These are phyloP conservation scores for Solidago caesia DNA, from an alignment of 129 eudicot genomes.

Conservation along the genomic window DNA sequence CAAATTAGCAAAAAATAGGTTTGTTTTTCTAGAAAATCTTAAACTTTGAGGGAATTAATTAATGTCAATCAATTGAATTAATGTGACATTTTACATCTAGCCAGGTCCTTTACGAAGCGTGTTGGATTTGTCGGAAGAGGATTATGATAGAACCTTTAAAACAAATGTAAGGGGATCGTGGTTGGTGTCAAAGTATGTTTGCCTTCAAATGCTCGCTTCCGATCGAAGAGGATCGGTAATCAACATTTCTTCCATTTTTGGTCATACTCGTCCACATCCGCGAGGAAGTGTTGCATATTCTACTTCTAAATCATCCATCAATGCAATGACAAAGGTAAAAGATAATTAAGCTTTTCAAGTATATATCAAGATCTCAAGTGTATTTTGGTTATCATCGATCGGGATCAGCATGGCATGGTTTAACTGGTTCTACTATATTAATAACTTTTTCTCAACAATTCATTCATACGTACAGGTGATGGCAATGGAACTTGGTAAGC, in stretches of 20 bases:
- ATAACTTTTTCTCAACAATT: too few species aligned
- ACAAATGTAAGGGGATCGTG: slow-evolving; percentile 57
- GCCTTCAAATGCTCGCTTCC: slow-evolving; percentile 51
- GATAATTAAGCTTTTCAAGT: too few species aligned
- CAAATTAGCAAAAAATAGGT: too few species aligned
- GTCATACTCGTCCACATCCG: slow-evolving; percentile 51
- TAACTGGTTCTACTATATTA: too few species aligned
- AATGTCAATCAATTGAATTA: too few species aligned
- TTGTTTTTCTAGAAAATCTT: too few species aligned
- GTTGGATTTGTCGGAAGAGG: slow-evolving; percentile 51
- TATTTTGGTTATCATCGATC: too few species aligned
- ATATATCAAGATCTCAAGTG: too few species aligned
- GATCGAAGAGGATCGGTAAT: slow-evolving; percentile 54
- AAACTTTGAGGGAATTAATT: too few species aligned
- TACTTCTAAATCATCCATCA: slow-evolving; percentile 52
- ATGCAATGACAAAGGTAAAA: slow-evolving; percentile 41
- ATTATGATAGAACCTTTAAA: slow-evolving; percentile 41
- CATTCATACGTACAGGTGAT: slow-evolving; percentile 8
- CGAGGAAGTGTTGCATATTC: slow-evolving; percentile 56
- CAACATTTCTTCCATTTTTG: slow-evolving; percentile 61
- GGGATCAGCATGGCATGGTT: too few species aligned
- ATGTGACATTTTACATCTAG: not conserved
- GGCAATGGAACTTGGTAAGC: slow-evolving; percentile 37
- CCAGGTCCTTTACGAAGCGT: slow-evolving; percentile 47
- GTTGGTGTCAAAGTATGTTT: slow-evolving; percentile 40